phyloP scores from a whole-genome alignment of 2,329 filamentous ascomycete species.

The Canariomyces notabilis region DNA sequence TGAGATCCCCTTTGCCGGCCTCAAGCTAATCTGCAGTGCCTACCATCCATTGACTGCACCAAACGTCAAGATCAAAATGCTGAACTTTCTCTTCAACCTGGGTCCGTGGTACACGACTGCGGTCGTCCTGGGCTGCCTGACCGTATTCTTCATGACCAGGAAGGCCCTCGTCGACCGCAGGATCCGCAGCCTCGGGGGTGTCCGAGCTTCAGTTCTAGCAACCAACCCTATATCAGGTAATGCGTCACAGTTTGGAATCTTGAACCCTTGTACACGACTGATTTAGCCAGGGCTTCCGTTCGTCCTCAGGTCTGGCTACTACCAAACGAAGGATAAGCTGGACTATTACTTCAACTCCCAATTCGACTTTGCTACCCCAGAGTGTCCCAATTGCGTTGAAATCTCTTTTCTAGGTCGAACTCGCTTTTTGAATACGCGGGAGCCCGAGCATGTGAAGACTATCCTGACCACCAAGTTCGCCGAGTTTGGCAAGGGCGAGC shows the following conservation, averaged over 20 bases:
- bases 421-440: conserved; percentile 43
- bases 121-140: conserved; percentile 9
- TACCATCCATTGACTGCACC: too few species aligned
- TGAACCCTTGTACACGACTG: neutral
- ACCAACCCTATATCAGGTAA: conserved; percentile 33
- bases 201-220: conserved; percentile 31
- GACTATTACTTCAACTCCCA: conserved; percentile 30
- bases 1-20: too few species aligned
- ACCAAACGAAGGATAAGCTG: conserved; percentile 31
- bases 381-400: conserved; percentile 35
- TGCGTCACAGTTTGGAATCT: neutral
- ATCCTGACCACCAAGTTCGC: conserved; percentile 52
- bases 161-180: conserved; percentile 24
- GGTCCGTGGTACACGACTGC: conserved; percentile 4
- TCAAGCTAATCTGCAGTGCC: too few species aligned
- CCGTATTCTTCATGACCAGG: conserved; percentile 21
- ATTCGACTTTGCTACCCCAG: conserved; percentile 27
- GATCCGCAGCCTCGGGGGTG: conserved; percentile 31
- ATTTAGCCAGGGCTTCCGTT: conserved; percentile 17
- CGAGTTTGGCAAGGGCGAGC: conserved; percentile 45
- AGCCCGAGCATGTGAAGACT: conserved; percentile 54
- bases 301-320: conserved; percentile 27
- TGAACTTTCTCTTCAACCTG: conserved; percentile 7
- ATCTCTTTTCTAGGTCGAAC: conserved; percentile 30
- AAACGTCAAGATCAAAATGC: conserved; percentile 11